A percentile compares a stretch with the other conserved stretches of the same genome.
phyloP scores from a whole-genome alignment of 2,329 filamentous ascomycete genomes.

The Pestalotiopsis sp. region DNA sequence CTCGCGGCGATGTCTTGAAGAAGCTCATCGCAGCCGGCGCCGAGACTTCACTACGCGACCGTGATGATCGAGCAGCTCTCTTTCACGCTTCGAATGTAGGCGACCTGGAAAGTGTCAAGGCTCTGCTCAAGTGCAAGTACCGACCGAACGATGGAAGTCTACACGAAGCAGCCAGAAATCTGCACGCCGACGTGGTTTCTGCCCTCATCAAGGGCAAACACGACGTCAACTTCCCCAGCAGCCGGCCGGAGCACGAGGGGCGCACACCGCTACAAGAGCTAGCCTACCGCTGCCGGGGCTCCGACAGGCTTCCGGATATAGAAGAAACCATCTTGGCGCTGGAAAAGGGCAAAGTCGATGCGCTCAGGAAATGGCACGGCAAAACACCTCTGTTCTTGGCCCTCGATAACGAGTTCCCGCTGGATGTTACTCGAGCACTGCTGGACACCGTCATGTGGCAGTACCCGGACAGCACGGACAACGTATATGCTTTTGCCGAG shows the following conservation, averaged over 20 bases:
- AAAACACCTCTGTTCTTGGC: conserved; percentile 33
- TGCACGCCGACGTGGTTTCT: conserved; percentile 26
- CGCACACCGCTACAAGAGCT: conserved; percentile 32
- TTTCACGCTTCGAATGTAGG: conserved; percentile 31
- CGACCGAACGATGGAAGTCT: conserved; percentile 33
- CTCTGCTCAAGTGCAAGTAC: conserved; percentile 26
- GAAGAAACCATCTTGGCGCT: conserved; percentile 28
- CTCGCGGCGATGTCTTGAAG: conserved; percentile 20
- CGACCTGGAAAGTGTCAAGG: conserved; percentile 23
- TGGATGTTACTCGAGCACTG: background rate
- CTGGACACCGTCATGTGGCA: background rate
- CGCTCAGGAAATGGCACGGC: conserved; percentile 26
- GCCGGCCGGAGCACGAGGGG: conserved; percentile 25
- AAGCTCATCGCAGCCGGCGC: conserved; percentile 25
- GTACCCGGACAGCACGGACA: background rate
- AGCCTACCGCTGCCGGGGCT: conserved; percentile 20
- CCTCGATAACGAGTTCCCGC: conserved; percentile 25
- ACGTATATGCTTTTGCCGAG: background rate
- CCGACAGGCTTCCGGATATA: conserved; percentile 19
- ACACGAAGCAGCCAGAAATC: conserved; percentile 31
- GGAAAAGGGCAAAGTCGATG: conserved; percentile 24
- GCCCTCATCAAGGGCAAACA: conserved; percentile 28
- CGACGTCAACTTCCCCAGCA: conserved; percentile 29
- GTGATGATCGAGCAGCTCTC: conserved; percentile 25
- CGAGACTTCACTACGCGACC: conserved; percentile 23